A percentile compares a stretch with the other conserved stretches of the same genome.
These are phyloP conservation scores for Brassica hybrid DNA, from an alignment of 441 rosid species.

Conservation along the genomic window DNA sequence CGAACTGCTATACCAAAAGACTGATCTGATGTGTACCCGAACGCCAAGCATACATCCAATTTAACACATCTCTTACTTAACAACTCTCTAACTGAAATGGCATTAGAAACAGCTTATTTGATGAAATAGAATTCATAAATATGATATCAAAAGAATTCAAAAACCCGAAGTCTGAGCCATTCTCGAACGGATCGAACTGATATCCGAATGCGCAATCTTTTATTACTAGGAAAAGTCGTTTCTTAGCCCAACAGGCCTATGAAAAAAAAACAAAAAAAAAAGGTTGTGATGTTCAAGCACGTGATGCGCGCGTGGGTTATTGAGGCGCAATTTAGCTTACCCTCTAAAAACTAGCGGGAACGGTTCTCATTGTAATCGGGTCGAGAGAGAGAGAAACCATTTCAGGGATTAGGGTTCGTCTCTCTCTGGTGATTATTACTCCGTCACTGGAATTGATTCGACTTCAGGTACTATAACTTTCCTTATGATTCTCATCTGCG, in stretches of 20 bases:
- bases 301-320: not conserved
- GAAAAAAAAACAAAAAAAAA: not conserved
- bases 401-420: constrained; percentile 5
- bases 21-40: too few relatives aligned
- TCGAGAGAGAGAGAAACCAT: not conserved
- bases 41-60: too few relatives aligned
- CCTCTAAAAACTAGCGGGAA: not conserved
- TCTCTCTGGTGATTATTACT: not conserved
- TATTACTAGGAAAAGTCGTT: not conserved
- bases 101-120: too few relatives aligned
- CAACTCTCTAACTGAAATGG: too few relatives aligned
- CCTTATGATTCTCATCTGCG: not conserved
- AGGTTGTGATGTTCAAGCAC: not conserved
- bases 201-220: too few relatives aligned
- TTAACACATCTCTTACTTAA: too few relatives aligned
- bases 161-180: too few relatives aligned
- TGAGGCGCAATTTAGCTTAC: not conserved
- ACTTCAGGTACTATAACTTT: too few relatives aligned
- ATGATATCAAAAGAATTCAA: too few relatives aligned
- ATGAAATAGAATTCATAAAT: too few relatives aligned
- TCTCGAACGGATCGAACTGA: too few relatives aligned
- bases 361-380: not conserved
- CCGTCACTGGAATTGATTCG: not conserved
- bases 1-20: too few relatives aligned
- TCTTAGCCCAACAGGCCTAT: not conserved